Evolutionary conservation across 2,329 filamentous ascomycete species (phyloP).

Genomic region (Colletotrichum sp.): DNA sequence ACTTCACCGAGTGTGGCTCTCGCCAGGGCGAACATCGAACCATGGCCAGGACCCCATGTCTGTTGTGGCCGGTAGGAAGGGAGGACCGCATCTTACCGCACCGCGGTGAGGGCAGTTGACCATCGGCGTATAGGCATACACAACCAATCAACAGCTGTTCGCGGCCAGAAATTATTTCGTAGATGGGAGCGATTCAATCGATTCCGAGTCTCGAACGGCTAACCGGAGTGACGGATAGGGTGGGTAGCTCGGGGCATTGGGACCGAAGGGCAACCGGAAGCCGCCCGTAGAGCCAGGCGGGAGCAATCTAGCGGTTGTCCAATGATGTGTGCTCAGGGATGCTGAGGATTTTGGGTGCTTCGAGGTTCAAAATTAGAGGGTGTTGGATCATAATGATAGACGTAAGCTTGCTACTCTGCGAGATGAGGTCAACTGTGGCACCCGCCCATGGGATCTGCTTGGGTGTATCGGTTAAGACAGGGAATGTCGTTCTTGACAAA

Average conservation of each 20-base stretch:
- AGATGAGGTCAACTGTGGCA: background rate
- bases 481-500: background rate
- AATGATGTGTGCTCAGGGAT: background rate
- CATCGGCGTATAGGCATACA: background rate
- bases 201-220: background rate
- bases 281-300: background rate
- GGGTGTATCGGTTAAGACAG: background rate
- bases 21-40: background rate
- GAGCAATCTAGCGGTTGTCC: background rate
- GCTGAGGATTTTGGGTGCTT: background rate
- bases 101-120: background rate
- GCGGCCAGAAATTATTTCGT: background rate
- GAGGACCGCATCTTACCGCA: background rate
- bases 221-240: background rate
- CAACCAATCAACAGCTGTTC: background rate
- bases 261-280: background rate
- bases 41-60: background rate
- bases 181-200: background rate
- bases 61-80: background rate
- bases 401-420: background rate
- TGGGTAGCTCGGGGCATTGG: background rate
- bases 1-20: constrained; percentile 13
- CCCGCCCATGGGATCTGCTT: background rate
- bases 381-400: background rate
- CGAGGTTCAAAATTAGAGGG: background rate